phyloP scores from a whole-genome alignment of 495 filamentous ascomycete species.

The Amniculicola lignicola region DNA sequence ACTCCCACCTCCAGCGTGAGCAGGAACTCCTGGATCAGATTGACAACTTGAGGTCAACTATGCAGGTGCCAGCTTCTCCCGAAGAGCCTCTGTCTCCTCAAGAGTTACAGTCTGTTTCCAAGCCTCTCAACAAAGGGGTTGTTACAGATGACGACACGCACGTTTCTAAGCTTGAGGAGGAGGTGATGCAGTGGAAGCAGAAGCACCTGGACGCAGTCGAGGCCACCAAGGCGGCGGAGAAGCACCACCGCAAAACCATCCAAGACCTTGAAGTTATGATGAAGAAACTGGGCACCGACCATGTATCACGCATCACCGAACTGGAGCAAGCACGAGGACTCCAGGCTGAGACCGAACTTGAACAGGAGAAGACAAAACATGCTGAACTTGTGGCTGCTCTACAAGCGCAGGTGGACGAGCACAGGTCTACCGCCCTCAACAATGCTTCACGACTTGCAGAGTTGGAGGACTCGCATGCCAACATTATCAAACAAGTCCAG shows the following conservation, averaged over 20 bases:
- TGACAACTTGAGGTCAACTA: conserved; percentile 57
- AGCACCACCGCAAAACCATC: conserved; percentile 67
- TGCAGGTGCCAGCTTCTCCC: neutral
- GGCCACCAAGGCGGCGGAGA: conserved; percentile 70
- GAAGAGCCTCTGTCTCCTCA: conserved; percentile 29
- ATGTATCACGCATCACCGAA: conserved; percentile 32
- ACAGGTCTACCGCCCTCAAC: conserved; percentile 56
- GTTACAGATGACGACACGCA: conserved; percentile 40
- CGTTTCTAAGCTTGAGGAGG: conserved; percentile 67
- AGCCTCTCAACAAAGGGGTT: conserved; percentile 34
- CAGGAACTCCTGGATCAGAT: conserved; percentile 68
- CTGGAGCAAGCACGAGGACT: conserved; percentile 28
- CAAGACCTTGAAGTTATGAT: conserved; percentile 62
- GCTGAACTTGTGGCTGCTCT: conserved; percentile 63
- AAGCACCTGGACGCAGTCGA: conserved; percentile 70
- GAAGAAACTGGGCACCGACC: conserved; percentile 38
- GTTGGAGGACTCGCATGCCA: conserved; percentile 47
- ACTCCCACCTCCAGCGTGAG: conserved; percentile 68
- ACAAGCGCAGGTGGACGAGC: conserved; percentile 71
- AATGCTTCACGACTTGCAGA: conserved; percentile 45
- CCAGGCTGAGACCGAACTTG: conserved; percentile 43
- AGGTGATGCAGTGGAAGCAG: conserved; percentile 69
- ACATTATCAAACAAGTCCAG: conserved; percentile 47
- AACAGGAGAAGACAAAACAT: conserved; percentile 57
- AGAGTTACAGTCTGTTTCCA: conserved; percentile 22